Evolutionary conservation across 2,329 filamentous ascomycete species (phyloP).

Genomic region (Didymella glomerata): DNA sequence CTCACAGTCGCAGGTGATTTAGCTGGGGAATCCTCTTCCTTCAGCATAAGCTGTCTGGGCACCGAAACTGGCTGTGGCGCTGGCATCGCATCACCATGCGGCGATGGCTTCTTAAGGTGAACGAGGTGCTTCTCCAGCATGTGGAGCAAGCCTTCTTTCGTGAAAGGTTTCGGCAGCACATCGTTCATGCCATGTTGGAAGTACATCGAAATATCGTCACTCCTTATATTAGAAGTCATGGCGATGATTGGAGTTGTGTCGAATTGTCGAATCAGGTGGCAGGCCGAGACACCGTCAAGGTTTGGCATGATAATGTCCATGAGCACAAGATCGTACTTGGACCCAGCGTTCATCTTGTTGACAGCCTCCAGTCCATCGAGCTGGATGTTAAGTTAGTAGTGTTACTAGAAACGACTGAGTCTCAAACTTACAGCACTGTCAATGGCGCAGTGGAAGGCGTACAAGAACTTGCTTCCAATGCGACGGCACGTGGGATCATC

Average conservation of each 20-base stretch:
- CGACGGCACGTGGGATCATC: constrained; percentile 74
- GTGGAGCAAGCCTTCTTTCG: constrained; percentile 78
- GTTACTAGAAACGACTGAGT: too few relatives aligned
- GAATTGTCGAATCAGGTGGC: constrained; percentile 89
- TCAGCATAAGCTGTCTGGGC: constrained; percentile 62
- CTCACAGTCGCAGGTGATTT: constrained; percentile 68
- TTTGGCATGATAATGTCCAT: constrained; percentile 90
- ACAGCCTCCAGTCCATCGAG: constrained; percentile 91
- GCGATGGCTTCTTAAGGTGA: constrained; percentile 75
- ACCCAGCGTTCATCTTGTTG: constrained; percentile 76
- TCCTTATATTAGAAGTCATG: constrained; percentile 98
- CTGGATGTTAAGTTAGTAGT: constrained; percentile 53
- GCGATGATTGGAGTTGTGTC: constrained; percentile 89
- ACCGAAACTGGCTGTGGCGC: constrained; percentile 61
- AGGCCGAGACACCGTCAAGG: constrained; percentile 92
- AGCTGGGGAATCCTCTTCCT: constrained; percentile 69
- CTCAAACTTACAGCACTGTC: constrained; percentile 66
- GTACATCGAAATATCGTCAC: constrained; percentile 96
- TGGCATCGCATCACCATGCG: constrained; percentile 58
- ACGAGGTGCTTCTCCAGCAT: constrained; percentile 87
- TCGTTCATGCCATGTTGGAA: constrained; percentile 97
- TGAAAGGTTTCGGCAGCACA: constrained; percentile 96
- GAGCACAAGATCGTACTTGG: constrained; percentile 68
- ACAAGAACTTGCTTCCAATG: constrained; percentile 72
- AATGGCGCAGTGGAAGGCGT: constrained; percentile 70